A percentile compares a stretch with the other conserved stretches of the same genome.
These are phyloP conservation scores for Nevesoporus exiguus DNA, from an alignment of 768 basidiomycete species.

Conservation along the genomic window DNA sequence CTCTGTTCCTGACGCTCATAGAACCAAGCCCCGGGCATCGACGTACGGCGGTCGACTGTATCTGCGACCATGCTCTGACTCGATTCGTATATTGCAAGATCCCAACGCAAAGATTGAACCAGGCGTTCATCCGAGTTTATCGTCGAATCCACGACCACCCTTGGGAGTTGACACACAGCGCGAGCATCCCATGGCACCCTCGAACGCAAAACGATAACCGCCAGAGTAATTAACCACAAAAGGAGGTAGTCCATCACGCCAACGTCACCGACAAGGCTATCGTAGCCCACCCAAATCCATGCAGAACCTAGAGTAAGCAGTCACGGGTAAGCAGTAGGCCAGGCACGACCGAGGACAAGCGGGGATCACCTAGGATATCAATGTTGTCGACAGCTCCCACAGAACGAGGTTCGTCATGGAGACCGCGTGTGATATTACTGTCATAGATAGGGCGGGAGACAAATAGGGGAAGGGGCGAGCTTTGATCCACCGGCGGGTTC, in stretches of 20 bases:
- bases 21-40: slow-evolving; percentile 9
- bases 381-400: background rate
- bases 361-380: slow-evolving; percentile 2
- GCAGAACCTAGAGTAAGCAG: background rate
- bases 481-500: background rate
- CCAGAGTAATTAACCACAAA: slow-evolving; percentile 4
- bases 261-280: background rate
- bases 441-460: background rate
- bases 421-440: background rate
- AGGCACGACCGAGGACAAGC: background rate
- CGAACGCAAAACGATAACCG: background rate
- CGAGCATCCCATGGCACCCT: background rate
- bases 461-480: background rate
- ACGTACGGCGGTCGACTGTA: background rate
- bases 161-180: background rate
- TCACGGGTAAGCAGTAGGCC: background rate
- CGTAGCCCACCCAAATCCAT: background rate
- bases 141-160: background rate
- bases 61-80: background rate
- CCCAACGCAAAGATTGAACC: background rate
- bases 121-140: background rate
- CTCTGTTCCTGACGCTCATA: background rate
- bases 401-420: background rate
- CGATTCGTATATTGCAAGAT: background rate
- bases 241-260: background rate